Evolutionary conservation across 129 eudicot genomes (phyloP), one percentile per base, ranked within the genome.

Genomic region (Artemisia tridentata): DNA sequence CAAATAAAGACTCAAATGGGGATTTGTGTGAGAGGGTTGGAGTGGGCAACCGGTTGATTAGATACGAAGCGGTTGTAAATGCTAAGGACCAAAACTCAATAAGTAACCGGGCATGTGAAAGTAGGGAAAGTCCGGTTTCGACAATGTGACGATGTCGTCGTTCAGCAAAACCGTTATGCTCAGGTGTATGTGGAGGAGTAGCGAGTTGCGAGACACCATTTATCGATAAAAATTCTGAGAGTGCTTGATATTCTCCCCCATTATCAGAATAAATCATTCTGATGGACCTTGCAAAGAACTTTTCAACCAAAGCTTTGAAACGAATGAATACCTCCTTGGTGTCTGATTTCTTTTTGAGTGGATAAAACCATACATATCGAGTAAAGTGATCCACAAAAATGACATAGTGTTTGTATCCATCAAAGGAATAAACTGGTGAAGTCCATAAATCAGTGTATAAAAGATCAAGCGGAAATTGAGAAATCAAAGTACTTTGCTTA

Each of bases 331-430:
- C 48, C 2, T 17, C 2, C 11, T 4, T 69, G 11, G 63, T 55
- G 10, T 69, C 64, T 2, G 48, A 51, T 54, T 69, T 69, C 5
- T 17, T 31, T 53, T 53, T 69, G 17, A 69, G 52, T 2, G 64
- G 74, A 14, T 69, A 56, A 11, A 71, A 71, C 75, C 65, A 71
- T 38, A 67, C 11, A 67, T 67, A 66, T 48, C 14, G 4, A 19
- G n/a, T 18, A 15, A 70, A 70, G 2, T 41, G 75, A 17, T 55
- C 38, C 1, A 70, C 53, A 18, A 20, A 50, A 3, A 48, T 20
- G 14, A 67, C 48, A 23, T 70, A 56, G 13, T 56, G 56, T 12
- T 38, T 70, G 18, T 15, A 55, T 14, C 41, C 65, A 41, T 70
- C 55, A 54, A 18, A 41, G 12, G 43, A 70, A 20, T 16, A 21